Percentiles rank a stretch among this genome's conserved stretches.
Conservation (phyloP, 2,329 filamentous ascomycete genomes). For the Ploettnerulaceae sp. region DNA sequence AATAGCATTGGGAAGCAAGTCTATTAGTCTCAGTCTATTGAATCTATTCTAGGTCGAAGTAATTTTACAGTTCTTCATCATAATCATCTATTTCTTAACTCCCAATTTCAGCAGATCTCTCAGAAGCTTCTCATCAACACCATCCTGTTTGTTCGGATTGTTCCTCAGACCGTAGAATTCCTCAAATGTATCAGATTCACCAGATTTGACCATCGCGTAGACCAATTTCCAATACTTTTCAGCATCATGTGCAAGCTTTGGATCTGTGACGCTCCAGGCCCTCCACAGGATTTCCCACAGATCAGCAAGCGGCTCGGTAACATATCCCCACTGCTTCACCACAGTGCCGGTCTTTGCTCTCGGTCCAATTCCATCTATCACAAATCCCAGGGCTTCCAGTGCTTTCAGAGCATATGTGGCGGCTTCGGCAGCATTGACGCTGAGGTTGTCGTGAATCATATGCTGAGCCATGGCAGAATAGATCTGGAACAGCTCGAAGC, state of each 20-base stretch:
- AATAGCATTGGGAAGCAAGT: too few species aligned
- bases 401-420: constrained; percentile 1
- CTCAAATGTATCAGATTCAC: constrained; percentile 5
- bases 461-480: constrained; percentile 1
- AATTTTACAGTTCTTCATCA: too few species aligned
- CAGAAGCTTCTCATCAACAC: too few species aligned
- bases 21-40: too few species aligned
- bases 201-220: constrained; percentile 4
- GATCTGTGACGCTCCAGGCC: neutral
- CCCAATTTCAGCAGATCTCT: too few species aligned
- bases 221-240: constrained; percentile 1
- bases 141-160: neutral
- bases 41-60: too few species aligned
- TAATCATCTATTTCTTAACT: too few species aligned
- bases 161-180: neutral
- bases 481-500: constrained; percentile 1
- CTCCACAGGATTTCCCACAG: constrained; percentile 5
- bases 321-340: constrained; percentile 3
- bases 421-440: neutral
- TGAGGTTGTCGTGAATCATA: neutral
- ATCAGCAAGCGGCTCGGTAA: neutral
- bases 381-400: constrained; percentile 4
- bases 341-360: neutral
- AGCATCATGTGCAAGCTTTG: neutral
- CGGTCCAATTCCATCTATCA: neutral